Conservation (phyloP, 768 basidiomycete genomes). For the Strobilomyces dryophilus region DNA sequence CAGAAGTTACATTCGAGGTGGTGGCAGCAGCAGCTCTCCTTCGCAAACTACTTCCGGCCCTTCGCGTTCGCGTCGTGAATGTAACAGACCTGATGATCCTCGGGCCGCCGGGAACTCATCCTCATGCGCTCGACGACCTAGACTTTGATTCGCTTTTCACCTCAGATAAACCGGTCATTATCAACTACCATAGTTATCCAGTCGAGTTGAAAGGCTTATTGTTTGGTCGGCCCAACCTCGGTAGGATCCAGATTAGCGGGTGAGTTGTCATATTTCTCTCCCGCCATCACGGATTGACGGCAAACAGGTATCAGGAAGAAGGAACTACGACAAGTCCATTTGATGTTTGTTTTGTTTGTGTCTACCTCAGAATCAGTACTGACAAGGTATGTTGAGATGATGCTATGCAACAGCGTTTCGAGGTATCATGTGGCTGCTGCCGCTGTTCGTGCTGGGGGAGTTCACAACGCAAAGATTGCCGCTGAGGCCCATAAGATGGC, state of each 20-base stretch:
- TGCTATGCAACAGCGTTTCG: conserved; percentile 66
- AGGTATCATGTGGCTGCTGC: conserved; percentile 61
- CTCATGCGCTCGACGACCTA: conserved; percentile 61
- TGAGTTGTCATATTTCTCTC: conserved; percentile 16
- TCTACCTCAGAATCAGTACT: neutral
- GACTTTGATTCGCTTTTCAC: conserved; percentile 75
- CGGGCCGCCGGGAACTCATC: conserved; percentile 60
- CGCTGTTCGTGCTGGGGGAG: conserved; percentile 55
- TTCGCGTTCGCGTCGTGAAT: conserved; percentile 85
- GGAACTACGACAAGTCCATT: conserved; percentile 84
- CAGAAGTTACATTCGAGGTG: conserved; percentile 86
- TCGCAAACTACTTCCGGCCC: conserved; percentile 58
- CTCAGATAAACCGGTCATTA: conserved; percentile 58
- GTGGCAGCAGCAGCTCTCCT: conserved; percentile 82
- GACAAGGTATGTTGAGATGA: conserved; percentile 48
- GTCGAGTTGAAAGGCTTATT: conserved; percentile 66
- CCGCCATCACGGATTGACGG: too few species aligned
- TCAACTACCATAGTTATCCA: conserved; percentile 85
- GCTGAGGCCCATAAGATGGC: conserved; percentile 55
- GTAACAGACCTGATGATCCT: conserved; percentile 89
- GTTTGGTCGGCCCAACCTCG: conserved; percentile 48
- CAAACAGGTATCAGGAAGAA: conserved; percentile 56
- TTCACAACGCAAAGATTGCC: conserved; percentile 49
- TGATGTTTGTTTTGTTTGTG: conserved; percentile 43
- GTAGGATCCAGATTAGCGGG: conserved; percentile 54